A percentile compares a stretch with the other conserved stretches of the same genome.
Evolutionary conservation across 2,329 filamentous ascomycete species (phyloP).

Genomic region (Simplicillium aogashimaense): DNA sequence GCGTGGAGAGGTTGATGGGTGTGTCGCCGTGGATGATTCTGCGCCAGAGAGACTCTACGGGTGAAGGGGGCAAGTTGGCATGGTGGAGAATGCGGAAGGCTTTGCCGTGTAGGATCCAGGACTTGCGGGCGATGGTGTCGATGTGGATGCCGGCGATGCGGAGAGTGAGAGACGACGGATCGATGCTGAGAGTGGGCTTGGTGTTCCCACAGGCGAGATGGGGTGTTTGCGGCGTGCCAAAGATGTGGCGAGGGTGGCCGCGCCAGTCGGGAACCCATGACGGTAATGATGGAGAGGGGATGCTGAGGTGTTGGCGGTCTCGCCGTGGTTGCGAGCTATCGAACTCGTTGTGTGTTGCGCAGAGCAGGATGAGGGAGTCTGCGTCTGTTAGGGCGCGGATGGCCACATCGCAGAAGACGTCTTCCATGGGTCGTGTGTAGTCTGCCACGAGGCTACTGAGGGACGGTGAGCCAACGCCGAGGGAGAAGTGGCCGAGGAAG

Average conservation of each 20-base stretch:
- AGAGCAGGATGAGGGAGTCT: slow-evolving; percentile 17
- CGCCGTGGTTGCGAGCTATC: not conserved
- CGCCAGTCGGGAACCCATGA: slow-evolving; percentile 29
- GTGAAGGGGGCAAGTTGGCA: slow-evolving; percentile 6
- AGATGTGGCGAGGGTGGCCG: slow-evolving; percentile 18
- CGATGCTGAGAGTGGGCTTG: slow-evolving; percentile 15
- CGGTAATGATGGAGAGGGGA: slow-evolving; percentile 11
- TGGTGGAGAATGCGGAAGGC: slow-evolving; percentile 18
- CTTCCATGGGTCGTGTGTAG: slow-evolving; percentile 18
- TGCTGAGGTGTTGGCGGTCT: no score
- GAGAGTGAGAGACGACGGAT: slow-evolving; percentile 12
- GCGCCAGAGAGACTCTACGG: slow-evolving; percentile 20
- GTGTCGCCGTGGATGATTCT: slow-evolving; percentile 13
- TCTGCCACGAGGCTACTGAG: slow-evolving; percentile 16
- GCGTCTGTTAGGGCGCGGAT: slow-evolving; percentile 17
- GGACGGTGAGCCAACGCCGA: slow-evolving; percentile 9
- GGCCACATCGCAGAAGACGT: slow-evolving; percentile 22
- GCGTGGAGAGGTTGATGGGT: slow-evolving; percentile 14
- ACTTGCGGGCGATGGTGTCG: slow-evolving; percentile 14
- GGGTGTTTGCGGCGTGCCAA: slow-evolving; percentile 19
- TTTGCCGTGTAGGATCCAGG: slow-evolving; percentile 18
- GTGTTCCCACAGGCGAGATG: slow-evolving; percentile 18
- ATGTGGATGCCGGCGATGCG: slow-evolving; percentile 17
- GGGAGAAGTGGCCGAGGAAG: slow-evolving; percentile 24
- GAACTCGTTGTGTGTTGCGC: slow-evolving; percentile 14